Conservation (phyloP, 495 filamentous ascomycete species). For the Tetracladium marchalianum region DNA sequence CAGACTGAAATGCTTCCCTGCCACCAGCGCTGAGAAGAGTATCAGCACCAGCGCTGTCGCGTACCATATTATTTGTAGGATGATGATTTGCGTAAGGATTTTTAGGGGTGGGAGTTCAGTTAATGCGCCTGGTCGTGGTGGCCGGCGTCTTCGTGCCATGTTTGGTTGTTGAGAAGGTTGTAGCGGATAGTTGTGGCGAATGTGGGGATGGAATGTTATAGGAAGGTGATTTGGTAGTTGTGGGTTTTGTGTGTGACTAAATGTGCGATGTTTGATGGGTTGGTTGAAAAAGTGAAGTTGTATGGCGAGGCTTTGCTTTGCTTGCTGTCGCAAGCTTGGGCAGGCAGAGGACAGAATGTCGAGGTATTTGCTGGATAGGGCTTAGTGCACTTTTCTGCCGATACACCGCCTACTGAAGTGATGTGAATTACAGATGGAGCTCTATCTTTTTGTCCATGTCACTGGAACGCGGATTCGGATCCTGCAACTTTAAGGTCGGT, state of each 20-base stretch:
- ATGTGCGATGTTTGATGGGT: background rate
- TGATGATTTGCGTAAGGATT: slow-evolving; percentile 76
- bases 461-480: no score
- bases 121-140: slow-evolving; percentile 67
- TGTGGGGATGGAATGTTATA: slow-evolving; percentile 2
- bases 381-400: background rate
- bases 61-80: slow-evolving; percentile 85
- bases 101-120: slow-evolving; percentile 74
- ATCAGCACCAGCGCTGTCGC: slow-evolving; percentile 61
- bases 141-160: slow-evolving; percentile 57
- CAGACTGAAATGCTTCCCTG: slow-evolving; percentile 59
- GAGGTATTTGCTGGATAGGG: slow-evolving; percentile 8
- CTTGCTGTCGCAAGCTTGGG: background rate
- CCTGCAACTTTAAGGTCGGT: no score
- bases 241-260: background rate
- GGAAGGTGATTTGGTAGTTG: slow-evolving; percentile 1
- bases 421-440: no score
- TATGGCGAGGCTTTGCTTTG: no score
- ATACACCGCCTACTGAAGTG: background rate
- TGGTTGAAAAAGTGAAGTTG: no score
- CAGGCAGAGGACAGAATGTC: slow-evolving; percentile 13
- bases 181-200: background rate
- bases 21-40: slow-evolving; percentile 79
- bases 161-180: background rate
- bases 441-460: no score